Evolutionary conservation across 805 yeast genomes (phyloP), one percentile per base, ranked within the genome.

Genomic region (Yarrowia sp.): DNA sequence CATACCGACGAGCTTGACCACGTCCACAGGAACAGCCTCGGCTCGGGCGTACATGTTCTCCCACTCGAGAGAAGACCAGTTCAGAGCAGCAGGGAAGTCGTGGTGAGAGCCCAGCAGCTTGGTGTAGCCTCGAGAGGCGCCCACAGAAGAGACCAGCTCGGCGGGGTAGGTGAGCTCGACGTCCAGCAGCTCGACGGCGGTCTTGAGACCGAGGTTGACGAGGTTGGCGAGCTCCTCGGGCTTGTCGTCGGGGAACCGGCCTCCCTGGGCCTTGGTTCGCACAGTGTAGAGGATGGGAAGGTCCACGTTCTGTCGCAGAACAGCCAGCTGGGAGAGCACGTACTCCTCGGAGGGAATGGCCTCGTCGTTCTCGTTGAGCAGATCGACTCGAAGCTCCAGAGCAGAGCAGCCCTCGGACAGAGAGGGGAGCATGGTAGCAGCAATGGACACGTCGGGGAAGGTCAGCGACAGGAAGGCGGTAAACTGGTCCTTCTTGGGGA

Each of bases 241-340:
- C 14, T 85, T 86, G 9, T 80, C 80, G 74, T 90, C 91, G 0
- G 90, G 89, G 79, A 91, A 90, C 52, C 81, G 77, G 32, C 97
- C 97, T 61, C 97, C 97, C 79, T 92, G 97, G 3, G 87, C 80
- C 72, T 80, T 75, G 0, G 97, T 90, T 76, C 97, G 86, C 3
- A 92, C 80, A 1, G 97, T 92, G 80, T 86, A 91, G 67, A 94
- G 84, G 52, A 93, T 87, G 48, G 98, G 97, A 67, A 92, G 79
- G 42, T 81, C 79, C 15, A 89, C 82, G 59, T 83, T 82, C 75
- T 84, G 83, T 76, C 97, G 87, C 72, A 94, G 78, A 15, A 83
- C 73, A 1, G 92, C 90, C 67, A 91, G 79, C 76, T 92, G 97
- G 70, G 86, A 87, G 69, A 89, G 87, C 41, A 93, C 91, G 76